Evolutionary conservation across 768 basidiomycete genomes (phyloP), one percentile per base, ranked within the genome.

Genomic region (Hypholoma fasciculare): DNA sequence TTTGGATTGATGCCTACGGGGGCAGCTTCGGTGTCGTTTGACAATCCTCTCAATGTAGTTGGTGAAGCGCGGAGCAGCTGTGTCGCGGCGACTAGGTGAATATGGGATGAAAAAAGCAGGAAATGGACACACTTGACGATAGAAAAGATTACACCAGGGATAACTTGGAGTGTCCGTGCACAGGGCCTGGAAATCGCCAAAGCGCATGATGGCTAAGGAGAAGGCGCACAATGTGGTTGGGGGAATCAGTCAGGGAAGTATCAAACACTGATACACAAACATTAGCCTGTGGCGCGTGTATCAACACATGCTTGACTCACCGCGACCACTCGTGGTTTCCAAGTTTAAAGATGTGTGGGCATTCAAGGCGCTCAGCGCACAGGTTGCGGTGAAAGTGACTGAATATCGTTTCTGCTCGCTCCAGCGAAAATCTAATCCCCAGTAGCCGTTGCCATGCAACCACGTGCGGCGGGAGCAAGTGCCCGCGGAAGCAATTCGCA

Each of bases 61-160:
- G 64, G 59, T 42, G 76, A 63, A 49, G 64, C 61, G 53, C 74
- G 67, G 70, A 63, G 76, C 8, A 81, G 70, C 82, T 84, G 44
- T n/a, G 19, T 27, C 2, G 14, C 26, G 49, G 27, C 6, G 38
- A 20, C 23, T 52, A 39, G 17, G 8, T 27, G 49, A 47, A 40
- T 23, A n/a, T 23, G 55, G 42, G 2, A 49, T 36, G 4, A 14
- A n/a, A 27, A 52, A 36, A 48, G 40, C 44, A 46, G 62, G 67
- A 47, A 76, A 70, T 65, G n/a, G 56, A 39, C 11, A 52, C 76
- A 94, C 87, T 79, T 96, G 94, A 59, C 84, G 83, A 75, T 94
- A 94, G 76, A 96, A 96, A 64, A 97, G 87, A 70, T 97, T 97
- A 76, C 96, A 98, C 85, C 92, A 91, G 0, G 95, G 85, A 68